Evolutionary conservation across 2,329 filamentous ascomycete genomes (phyloP), one percentile per base, ranked within the genome.

Genomic region (Drechslerella coelobrocha): DNA sequence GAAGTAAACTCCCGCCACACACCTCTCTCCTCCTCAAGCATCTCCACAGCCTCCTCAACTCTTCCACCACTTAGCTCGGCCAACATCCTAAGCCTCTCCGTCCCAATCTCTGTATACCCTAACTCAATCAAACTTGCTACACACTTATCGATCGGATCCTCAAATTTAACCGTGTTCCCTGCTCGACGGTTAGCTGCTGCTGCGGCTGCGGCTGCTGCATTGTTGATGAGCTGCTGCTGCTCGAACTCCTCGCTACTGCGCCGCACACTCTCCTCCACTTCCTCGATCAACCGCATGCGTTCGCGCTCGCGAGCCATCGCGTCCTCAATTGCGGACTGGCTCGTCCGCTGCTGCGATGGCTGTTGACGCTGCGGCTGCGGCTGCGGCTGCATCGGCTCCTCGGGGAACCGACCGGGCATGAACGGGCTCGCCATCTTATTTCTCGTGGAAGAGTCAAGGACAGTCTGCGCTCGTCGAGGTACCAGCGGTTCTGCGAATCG

Each of bases 21-120:
- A 29, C 63, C 56, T 31, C 59, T 73, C 59, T 75, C 74, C 31
- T 75, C 74, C 43, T 75, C 75, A 26, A 76, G 53, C 62, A 75
- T 62, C 52, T 76, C 74, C 34, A 76, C 55, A 12, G 75, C 75
- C 34, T 68, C 56, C 12, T 65, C 52, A 27, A 76, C 66, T 34
- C 47, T 63, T 29, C 75, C 75, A 17, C 61, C 66, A 12, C 69
- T 57, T 27, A 75, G 57, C 61, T 74, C 68, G 1, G 75, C 63
- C 57, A 73, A 74, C 14, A 75, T 59, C 43, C 68, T 73, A 55
- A 76, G 54, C n/a, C 72, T 73, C 56, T 75, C 74, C 17, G 75
- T 61, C 26, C 73, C 72, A n/a, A 73, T 51, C 29, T 73, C 71
- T 17, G 66, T 69, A 51, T 76, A 76, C 3, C 75, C 75, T 72